Percentiles rank a stretch among this genome's conserved stretches.
Conservation (phyloP, 2,329 filamentous ascomycete genomes). For the Aureobasidium sp. region DNA sequence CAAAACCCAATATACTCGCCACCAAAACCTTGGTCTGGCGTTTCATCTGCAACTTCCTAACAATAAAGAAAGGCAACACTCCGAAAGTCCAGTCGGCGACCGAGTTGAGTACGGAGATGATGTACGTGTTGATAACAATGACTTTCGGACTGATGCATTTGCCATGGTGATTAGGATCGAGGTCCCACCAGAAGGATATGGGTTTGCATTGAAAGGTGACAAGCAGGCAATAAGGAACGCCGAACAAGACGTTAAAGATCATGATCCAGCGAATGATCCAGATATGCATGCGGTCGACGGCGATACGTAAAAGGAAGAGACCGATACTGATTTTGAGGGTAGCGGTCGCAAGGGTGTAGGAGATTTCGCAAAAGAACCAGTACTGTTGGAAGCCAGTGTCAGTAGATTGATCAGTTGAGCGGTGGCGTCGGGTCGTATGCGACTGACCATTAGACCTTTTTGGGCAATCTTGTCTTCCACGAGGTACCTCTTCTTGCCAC, state of each 20-base stretch:
- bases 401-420: not conserved
- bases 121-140: constrained; percentile 39
- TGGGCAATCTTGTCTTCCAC: constrained; percentile 20
- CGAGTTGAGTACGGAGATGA: constrained; percentile 32
- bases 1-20: constrained; percentile 34
- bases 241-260: constrained; percentile 38
- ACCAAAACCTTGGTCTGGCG: constrained; percentile 32
- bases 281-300: constrained; percentile 39
- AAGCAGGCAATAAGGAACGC: constrained; percentile 45
- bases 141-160: constrained; percentile 39
- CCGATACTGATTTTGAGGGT: constrained; percentile 47
- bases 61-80: constrained; percentile 35
- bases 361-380: constrained; percentile 53
- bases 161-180: constrained; percentile 31
- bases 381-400: constrained; percentile 20
- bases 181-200: constrained; percentile 46
- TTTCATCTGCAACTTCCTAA: constrained; percentile 37
- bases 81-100: constrained; percentile 38
- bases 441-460: constrained; percentile 6
- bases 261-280: constrained; percentile 44
- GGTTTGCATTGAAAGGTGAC: constrained; percentile 49
- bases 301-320: constrained; percentile 49
- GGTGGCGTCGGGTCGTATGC: too few relatives aligned
- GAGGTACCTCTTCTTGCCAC: constrained; percentile 23
- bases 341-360: constrained; percentile 44